phyloP scores from a whole-genome alignment of 2,329 filamentous ascomycete genomes.

The Trichoderma semiorbis region DNA sequence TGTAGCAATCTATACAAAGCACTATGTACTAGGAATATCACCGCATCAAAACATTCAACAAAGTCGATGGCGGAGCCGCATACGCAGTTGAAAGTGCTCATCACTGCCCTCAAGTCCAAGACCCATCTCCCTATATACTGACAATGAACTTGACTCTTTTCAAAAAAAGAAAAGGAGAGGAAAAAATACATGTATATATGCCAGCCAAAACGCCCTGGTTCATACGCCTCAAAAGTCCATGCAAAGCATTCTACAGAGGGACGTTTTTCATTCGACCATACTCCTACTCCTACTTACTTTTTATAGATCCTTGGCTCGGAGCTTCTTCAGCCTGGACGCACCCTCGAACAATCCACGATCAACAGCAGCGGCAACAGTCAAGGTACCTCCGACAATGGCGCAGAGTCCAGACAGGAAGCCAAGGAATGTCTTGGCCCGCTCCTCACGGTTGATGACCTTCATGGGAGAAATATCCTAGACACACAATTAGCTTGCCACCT shows the following conservation, averaged over 20 bases:
- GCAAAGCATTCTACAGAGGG: constrained; percentile 1
- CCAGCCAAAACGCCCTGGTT: constrained; percentile 23
- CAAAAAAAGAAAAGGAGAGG: not conserved
- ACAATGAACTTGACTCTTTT: not conserved
- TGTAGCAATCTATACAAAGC: not conserved
- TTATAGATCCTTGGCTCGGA: constrained; percentile 63
- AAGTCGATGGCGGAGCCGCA: not conserved
- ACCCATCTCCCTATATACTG: not conserved
- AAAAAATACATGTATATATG: not conserved
- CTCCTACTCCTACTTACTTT: not conserved
- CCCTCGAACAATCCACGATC: constrained; percentile 93
- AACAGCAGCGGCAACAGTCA: constrained; percentile 91
- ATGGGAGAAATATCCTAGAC: constrained; percentile 91
- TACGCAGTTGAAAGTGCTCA: not conserved
- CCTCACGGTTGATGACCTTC: constrained; percentile 98
- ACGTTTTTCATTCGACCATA: not conserved
- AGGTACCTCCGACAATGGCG: constrained; percentile 87
- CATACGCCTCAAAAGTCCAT: constrained; percentile 17
- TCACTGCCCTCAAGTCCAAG: not conserved
- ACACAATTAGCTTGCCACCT: not conserved
- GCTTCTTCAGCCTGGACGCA: constrained; percentile 77
- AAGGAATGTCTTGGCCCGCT: constrained; percentile 81
- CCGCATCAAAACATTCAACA: not conserved
- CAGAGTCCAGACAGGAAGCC: constrained; percentile 93
- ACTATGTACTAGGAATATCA: not conserved